phyloP scores from a whole-genome alignment of 257 asterid genomes.

The Paraleonurus japonicus region DNA sequence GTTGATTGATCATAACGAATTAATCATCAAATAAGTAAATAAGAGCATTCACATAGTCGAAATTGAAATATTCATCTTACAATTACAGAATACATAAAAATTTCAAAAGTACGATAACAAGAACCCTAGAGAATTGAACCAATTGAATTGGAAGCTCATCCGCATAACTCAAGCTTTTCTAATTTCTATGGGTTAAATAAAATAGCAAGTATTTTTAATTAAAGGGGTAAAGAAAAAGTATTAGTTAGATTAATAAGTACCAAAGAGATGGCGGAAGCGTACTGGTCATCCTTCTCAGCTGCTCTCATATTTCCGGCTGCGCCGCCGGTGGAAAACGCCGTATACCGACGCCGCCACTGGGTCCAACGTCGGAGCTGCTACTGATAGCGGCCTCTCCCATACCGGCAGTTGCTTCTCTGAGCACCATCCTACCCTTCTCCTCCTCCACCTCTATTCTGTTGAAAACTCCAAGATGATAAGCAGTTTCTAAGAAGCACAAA shows the following conservation, averaged over 20 bases:
- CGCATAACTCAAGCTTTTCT: neutral
- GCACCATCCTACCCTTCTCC: conserved; percentile 28
- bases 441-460: neutral
- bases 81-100: neutral
- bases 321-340: conserved; percentile 76
- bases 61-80: neutral
- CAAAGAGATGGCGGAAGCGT: conserved; percentile 97
- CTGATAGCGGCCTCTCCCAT: conserved; percentile 37
- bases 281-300: conserved; percentile 98
- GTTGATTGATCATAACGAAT: too few relatives aligned
- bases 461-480: conserved; percentile 14
- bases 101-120: neutral
- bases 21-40: neutral
- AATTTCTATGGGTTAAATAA: neutral
- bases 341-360: conserved; percentile 39
- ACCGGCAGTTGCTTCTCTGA: conserved; percentile 33
- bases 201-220: neutral
- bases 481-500: neutral
- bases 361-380: conserved; percentile 40
- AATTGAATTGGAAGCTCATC: neutral
- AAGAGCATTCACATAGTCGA: neutral
- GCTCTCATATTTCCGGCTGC: conserved; percentile 99
- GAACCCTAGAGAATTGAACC: neutral
- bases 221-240: neutral
- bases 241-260: conserved; percentile 28